Conservation (phyloP, 495 filamentous ascomycete genomes). For the Platismatia glauca region DNA sequence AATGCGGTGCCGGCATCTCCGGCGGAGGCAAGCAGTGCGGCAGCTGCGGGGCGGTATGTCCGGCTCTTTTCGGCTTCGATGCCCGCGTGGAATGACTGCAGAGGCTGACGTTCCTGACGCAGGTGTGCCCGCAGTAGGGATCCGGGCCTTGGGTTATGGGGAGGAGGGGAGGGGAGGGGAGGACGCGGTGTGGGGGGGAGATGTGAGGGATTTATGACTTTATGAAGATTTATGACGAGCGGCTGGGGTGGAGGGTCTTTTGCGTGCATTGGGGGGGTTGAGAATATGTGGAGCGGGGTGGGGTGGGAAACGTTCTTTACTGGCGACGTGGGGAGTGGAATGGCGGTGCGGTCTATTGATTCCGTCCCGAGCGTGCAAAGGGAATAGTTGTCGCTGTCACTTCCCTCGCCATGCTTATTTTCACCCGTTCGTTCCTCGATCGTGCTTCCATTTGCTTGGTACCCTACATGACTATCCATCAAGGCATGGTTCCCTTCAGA, state of each 20-base stretch:
- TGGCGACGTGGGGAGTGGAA: too few species aligned
- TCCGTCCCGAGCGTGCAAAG: too few species aligned
- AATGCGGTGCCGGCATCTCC: slow-evolving; percentile 7
- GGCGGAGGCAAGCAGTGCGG: slow-evolving; percentile 11
- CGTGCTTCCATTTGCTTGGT: too few species aligned
- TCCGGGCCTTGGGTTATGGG: fast-evolving
- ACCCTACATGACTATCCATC: too few species aligned
- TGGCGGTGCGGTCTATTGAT: too few species aligned
- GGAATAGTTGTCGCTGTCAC: too few species aligned
- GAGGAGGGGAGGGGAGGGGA: not conserved
- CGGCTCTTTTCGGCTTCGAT: too few species aligned
- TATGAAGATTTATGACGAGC: not conserved
- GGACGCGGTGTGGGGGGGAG: not conserved
- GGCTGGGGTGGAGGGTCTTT: not conserved
- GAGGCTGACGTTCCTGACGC: not conserved
- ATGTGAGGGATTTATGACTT: not conserved
- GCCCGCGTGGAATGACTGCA: not conserved
- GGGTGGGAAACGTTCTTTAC: too few species aligned
- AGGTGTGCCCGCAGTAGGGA: not conserved
- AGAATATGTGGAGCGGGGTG: not conserved
- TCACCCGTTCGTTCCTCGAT: too few species aligned
- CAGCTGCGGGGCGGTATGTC: slow-evolving; percentile 6
- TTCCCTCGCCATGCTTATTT: too few species aligned
- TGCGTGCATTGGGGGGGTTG: not conserved
- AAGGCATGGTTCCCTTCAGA: too few species aligned